phyloP scores from a whole-genome alignment of 805 yeast genomes.

The Nakazawaea laoshanensis region DNA sequence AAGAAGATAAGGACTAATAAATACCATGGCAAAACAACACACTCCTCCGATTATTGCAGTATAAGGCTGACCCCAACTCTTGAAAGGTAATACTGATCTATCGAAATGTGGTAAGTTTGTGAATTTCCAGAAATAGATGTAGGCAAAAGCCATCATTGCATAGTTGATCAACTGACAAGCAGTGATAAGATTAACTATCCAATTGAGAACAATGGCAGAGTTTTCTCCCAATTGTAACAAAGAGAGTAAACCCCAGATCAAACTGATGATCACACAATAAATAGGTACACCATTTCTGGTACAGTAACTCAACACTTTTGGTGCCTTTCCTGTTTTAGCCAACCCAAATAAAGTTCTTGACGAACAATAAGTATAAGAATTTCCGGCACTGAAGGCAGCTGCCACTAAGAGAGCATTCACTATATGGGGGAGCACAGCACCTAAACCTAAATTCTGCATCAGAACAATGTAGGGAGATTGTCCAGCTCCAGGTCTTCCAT shows the following conservation, averaged over 20 bases:
- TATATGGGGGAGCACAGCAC: slow-evolving; percentile 54
- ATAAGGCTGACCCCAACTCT: slow-evolving; percentile 54
- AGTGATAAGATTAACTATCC: slow-evolving; percentile 38
- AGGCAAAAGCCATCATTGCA: slow-evolving; percentile 34
- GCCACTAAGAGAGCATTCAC: slow-evolving; percentile 72
- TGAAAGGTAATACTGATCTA: slow-evolving; percentile 37
- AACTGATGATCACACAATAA: slow-evolving; percentile 37
- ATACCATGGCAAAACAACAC: slow-evolving; percentile 41
- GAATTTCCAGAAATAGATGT: slow-evolving; percentile 40
- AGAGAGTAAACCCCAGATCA: slow-evolving; percentile 51
- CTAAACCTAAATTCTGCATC: slow-evolving; percentile 61
- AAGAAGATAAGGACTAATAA: slow-evolving; percentile 61
- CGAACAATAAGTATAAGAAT: slow-evolving; percentile 69
- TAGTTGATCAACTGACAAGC: slow-evolving; percentile 39
- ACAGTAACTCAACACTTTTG: slow-evolving; percentile 53
- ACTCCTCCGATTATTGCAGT: slow-evolving; percentile 39
- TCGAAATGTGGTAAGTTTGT: slow-evolving; percentile 31
- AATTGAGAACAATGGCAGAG: slow-evolving; percentile 27
- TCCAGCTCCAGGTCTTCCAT: slow-evolving; percentile 67
- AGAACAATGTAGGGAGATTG: slow-evolving; percentile 81
- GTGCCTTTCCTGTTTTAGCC: slow-evolving; percentile 68
- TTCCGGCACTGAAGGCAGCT: slow-evolving; percentile 78
- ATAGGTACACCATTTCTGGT: slow-evolving; percentile 63
- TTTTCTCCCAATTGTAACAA: slow-evolving; percentile 41
- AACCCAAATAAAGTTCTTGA: slow-evolving; percentile 61